Conservation (phyloP, 225 moss, liverwort and hornwort species). For the Polytrichum formosum region DNA sequence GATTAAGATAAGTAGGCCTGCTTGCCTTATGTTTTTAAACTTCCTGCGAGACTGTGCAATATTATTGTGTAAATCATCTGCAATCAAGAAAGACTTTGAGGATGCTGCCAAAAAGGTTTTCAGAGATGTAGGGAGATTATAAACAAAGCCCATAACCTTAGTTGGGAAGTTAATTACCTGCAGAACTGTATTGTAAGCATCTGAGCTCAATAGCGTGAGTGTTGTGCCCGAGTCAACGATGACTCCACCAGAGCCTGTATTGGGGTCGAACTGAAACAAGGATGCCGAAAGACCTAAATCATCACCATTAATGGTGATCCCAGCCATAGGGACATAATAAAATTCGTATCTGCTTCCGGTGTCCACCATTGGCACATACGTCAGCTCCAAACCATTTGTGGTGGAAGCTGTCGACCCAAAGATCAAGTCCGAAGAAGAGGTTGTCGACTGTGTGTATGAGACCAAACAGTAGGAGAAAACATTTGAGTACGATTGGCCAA, state of each 20-base stretch:
- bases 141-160: too few species aligned
- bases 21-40: too few species aligned
- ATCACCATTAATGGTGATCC: slow-evolving; percentile 29
- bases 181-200: slow-evolving; percentile 40
- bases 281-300: slow-evolving; percentile 18
- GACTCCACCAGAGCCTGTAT: slow-evolving; percentile 40
- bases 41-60: too few species aligned
- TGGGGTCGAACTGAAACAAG: slow-evolving; percentile 23
- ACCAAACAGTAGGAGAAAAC: slow-evolving; percentile 53
- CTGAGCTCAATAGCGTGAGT: slow-evolving; percentile 32
- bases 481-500: slow-evolving; percentile 15
- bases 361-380: slow-evolving; percentile 25
- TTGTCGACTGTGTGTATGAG: slow-evolving; percentile 20
- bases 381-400: slow-evolving; percentile 7
- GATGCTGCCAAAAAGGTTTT: too few species aligned
- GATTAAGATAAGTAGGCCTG: too few species aligned
- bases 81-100: too few species aligned
- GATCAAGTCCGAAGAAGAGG: slow-evolving; percentile 24
- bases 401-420: slow-evolving; percentile 16
- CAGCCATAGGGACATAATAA: slow-evolving; percentile 25
- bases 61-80: too few species aligned
- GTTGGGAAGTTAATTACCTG: slow-evolving; percentile 10
- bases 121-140: too few species aligned
- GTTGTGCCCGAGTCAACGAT: slow-evolving; percentile 66
- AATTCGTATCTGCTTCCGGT: slow-evolving; percentile 36